Conservation (phyloP, 345 rosid species). For the Euphorbia peplus region DNA sequence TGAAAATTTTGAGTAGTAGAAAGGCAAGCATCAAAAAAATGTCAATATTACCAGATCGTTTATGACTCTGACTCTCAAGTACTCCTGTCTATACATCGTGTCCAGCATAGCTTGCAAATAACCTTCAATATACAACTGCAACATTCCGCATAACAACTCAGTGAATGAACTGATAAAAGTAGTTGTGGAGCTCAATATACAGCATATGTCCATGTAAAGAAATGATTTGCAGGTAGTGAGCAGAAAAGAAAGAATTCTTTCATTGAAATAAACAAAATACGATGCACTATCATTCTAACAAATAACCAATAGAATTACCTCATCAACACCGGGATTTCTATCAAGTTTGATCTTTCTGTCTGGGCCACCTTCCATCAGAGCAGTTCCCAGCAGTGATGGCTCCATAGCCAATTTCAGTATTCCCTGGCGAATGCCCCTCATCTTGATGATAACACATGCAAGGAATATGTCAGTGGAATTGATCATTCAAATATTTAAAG, state of each 20-base stretch:
- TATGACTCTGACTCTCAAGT: conserved; percentile 83
- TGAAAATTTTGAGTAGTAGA: not conserved
- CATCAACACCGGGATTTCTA: conserved; percentile 80
- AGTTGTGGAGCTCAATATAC: not conserved
- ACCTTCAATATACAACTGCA: conserved; percentile 91
- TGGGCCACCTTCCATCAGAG: conserved; percentile 88
- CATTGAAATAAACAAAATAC: not conserved
- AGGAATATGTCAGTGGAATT: conserved; percentile 9
- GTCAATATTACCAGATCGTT: conserved; percentile 67
- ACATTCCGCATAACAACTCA: conserved; percentile 16
- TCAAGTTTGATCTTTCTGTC: conserved; percentile 87
- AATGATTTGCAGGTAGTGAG: not conserved
- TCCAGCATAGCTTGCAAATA: conserved; percentile 97
- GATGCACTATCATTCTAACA: conserved; percentile 1
- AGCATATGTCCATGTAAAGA: not conserved
- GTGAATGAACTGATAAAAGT: not conserved
- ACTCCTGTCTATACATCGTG: conserved; percentile 80
- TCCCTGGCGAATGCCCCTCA: conserved; percentile 85
- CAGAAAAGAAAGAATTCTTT: not conserved
- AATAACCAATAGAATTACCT: conserved; percentile 44
- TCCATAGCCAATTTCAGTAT: conserved; percentile 93
- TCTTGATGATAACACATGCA: conserved; percentile 37
- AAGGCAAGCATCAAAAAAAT: not conserved
- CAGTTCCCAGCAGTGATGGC: conserved; percentile 78
- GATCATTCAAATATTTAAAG: not conserved